Base-by-base conservation (phyloP, 805 yeast genomes). In the Candida silvicultrix region DNA sequence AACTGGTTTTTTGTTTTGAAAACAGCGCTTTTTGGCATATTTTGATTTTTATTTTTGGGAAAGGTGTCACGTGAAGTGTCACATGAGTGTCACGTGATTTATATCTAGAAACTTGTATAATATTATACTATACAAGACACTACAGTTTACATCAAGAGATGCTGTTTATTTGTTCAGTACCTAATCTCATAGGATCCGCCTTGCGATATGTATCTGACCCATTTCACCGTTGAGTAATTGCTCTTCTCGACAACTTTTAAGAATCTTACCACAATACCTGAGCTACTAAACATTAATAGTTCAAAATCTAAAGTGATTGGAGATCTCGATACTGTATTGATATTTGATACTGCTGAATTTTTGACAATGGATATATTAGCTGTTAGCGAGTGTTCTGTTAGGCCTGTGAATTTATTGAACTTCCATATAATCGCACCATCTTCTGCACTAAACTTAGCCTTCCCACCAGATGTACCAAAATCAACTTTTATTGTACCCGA, bases 151-250 rank as follows among this genome's bases (percentile, higher is more conserved):
- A n/a, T n/a, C n/a, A n/a, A n/a, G n/a, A n/a, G n/a, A n/a, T n/a
- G n/a, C n/a, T n/a, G n/a, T n/a, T n/a, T n/a, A n/a, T n/a, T 18
- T 12, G 5, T 3, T 64, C 61, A 84, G 51, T 81, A 81, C 45
- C 97, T 71, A 10, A 88, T 73, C 50, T 90, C 97, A 55, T 87
- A 89, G 7, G 85, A 77, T 0, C 96, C 96, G 0, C 92, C 81
- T 49, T 74, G 77, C 1, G 92, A 74, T 15, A 77, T 61, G 61
- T 92, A 92, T 55, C 86, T 79, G 31, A 90, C 95, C 95, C 95
- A 89, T 61, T 90, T 92, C 20, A 86, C 80, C 0, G 95, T 81
- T 23, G 75, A 69, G 65, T 88, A 87, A 45, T 77, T 77, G 9
- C 66, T 56, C 62, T 74, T 67, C 67, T 90, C 74, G 49, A 60